A percentile compares a stretch with the other conserved stretches of the same genome.
These are phyloP conservation scores for Didymella segeticola DNA, from an alignment of 2,329 filamentous ascomycete species.

Conservation along the genomic window DNA sequence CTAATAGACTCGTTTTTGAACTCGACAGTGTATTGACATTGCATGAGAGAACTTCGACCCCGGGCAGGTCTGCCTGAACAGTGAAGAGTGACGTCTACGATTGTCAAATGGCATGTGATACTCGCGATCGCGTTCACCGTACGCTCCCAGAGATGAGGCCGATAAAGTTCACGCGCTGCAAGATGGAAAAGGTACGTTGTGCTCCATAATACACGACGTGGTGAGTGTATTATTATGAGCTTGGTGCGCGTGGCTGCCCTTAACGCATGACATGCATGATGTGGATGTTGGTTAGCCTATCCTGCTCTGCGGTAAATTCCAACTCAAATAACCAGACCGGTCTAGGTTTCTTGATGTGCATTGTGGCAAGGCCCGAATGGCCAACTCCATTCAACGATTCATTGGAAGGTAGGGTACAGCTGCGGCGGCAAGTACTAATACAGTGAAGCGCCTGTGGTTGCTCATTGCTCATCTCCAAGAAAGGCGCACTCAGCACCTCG, in stretches of 20 bases:
- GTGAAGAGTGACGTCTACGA: neutral
- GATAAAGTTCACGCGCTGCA: neutral
- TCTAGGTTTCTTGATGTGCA: slow-evolving; percentile 16
- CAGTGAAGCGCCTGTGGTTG: slow-evolving; percentile 11
- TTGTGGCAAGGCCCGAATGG: slow-evolving; percentile 17
- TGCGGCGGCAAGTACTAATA: slow-evolving; percentile 10
- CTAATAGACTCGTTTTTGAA: slow-evolving; percentile 42
- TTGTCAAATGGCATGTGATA: neutral
- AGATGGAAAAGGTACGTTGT: neutral
- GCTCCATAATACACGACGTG: neutral
- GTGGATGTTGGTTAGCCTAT: slow-evolving; percentile 10
- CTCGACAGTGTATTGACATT: neutral
- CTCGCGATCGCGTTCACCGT: neutral
- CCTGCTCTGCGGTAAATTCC: slow-evolving; percentile 8
- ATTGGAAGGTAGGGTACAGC: slow-evolving; percentile 11
- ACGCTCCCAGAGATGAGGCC: neutral
- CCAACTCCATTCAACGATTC: slow-evolving; percentile 8
- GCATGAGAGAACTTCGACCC: neutral
- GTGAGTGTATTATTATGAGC: neutral
- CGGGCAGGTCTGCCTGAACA: no score
- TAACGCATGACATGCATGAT: slow-evolving; percentile 15
- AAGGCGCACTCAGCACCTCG: slow-evolving; percentile 5
- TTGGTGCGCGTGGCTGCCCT: neutral
- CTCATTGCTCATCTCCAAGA: slow-evolving; percentile 6
- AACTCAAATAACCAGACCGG: slow-evolving; percentile 16